These are phyloP conservation scores for Dianthus caryophyllus DNA, from an alignment of 148 eudicot species.

Conservation along the genomic window DNA sequence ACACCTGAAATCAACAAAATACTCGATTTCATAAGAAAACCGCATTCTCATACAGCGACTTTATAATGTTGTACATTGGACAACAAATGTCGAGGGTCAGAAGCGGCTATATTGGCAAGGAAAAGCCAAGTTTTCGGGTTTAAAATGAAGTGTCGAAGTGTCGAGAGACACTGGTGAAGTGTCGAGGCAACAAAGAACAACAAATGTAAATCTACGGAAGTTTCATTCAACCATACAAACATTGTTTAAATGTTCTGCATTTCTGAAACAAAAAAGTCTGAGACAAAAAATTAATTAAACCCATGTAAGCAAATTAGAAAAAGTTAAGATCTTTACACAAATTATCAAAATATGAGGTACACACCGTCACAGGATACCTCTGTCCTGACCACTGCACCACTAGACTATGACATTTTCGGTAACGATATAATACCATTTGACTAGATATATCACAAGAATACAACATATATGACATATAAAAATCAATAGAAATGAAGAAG, in stretches of 20 bases:
- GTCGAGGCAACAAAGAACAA: no score
- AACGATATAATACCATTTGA: conserved; percentile 1
- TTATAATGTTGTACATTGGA: not conserved
- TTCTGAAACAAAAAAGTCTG: not conserved
- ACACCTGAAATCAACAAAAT: conserved; percentile 37
- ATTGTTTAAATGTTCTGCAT: not conserved
- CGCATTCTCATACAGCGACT: not conserved
- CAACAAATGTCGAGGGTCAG: no score
- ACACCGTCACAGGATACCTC: no score
- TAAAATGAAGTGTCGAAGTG: no score
- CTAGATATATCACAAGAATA: not conserved
- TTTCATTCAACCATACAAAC: not conserved
- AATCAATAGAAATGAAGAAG: not conserved
- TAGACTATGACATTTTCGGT: no score
- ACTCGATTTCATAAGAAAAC: not conserved
- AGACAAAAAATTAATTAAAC: not conserved
- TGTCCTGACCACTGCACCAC: no score
- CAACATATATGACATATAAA: not conserved
- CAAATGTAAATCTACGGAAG: not conserved
- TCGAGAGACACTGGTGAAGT: no score
- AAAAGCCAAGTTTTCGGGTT: no score
- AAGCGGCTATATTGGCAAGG: no score
- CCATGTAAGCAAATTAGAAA: conserved; percentile 3
- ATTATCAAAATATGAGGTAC: no score
- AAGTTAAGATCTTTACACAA: not conserved